Percentiles rank a stretch among this genome's conserved stretches.
phyloP scores from a whole-genome alignment of 495 filamentous ascomycete species.

The Oleoguttula mirabilis region DNA sequence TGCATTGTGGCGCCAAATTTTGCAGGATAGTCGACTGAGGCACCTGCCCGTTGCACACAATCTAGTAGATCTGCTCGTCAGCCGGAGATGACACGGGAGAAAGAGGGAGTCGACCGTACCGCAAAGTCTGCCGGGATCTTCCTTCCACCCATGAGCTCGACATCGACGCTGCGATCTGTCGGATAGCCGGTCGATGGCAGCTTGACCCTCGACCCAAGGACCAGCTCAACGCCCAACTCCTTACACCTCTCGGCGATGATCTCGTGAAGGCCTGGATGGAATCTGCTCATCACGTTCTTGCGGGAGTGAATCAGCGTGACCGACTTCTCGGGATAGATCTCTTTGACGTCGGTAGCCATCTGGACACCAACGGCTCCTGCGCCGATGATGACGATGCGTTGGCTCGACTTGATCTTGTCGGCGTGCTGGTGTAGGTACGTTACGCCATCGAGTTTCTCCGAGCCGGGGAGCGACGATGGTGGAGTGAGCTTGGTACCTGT shows the following conservation, averaged over 20 bases:
- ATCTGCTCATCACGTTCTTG: conserved; percentile 39
- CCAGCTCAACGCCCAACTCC: conserved; percentile 33
- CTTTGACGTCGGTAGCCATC: conserved; percentile 49
- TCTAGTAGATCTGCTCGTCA: no score
- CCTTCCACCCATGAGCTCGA: conserved; percentile 1
- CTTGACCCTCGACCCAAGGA: conserved; percentile 29
- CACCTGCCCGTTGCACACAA: conserved; percentile 46
- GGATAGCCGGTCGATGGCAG: conserved; percentile 2
- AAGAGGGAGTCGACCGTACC: background rate
- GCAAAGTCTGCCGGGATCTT: conserved; percentile 12
- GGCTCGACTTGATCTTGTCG: conserved; percentile 27
- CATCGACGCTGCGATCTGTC: background rate
- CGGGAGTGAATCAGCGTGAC: conserved; percentile 49
- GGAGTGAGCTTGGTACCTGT: conserved; percentile 6
- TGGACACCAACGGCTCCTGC: conserved; percentile 52
- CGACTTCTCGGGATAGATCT: conserved; percentile 44
- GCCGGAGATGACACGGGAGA: no score
- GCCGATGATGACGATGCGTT: conserved; percentile 44
- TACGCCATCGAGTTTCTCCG: conserved; percentile 10
- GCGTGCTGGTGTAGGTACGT: conserved; percentile 11
- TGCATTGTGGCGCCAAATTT: conserved; percentile 32
- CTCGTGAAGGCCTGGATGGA: conserved; percentile 39
- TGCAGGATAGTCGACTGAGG: conserved; percentile 42
- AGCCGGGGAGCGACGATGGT: conserved; percentile 17
- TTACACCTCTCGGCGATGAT: conserved; percentile 32